These are phyloP conservation scores for Taphrina communis DNA, from an alignment of 1,139 yeast genomes.

Conservation along the genomic window DNA sequence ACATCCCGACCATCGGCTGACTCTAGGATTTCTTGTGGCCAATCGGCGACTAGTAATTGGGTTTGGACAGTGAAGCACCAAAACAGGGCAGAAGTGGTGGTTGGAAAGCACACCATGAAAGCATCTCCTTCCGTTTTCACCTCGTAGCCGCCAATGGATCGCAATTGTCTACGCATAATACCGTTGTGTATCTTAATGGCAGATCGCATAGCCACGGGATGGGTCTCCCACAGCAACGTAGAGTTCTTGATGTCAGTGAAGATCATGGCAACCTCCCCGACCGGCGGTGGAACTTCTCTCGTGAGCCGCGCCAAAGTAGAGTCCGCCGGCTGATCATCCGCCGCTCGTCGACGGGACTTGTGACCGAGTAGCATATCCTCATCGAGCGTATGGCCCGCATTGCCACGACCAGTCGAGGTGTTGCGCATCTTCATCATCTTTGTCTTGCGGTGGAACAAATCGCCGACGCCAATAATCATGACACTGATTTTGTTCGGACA, in stretches of 20 bases:
- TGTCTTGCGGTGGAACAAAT: conserved; percentile 49
- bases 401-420: conserved; percentile 31
- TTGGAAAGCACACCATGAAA: conserved; percentile 96
- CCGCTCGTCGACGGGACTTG: conserved; percentile 38
- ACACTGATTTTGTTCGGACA: conserved; percentile 83
- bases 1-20: conserved; percentile 85
- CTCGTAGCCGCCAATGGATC: conserved; percentile 95
- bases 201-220: conserved; percentile 92
- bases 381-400: conserved; percentile 30
- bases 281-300: conserved; percentile 87
- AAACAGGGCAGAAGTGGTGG: conserved; percentile 83
- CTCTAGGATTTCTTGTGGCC: conserved; percentile 93
- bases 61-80: conserved; percentile 96
- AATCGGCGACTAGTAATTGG: conserved; percentile 79
- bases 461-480: conserved; percentile 72
- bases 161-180: conserved; percentile 89
- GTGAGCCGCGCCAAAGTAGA: conserved; percentile 42
- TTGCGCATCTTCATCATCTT: conserved; percentile 50
- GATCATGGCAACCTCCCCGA: conserved; percentile 91
- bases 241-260: conserved; percentile 97
- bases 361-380: conserved; percentile 30
- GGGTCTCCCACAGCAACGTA: conserved; percentile 89
- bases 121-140: conserved; percentile 99
- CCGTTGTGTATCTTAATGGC: conserved; percentile 94
- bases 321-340: conserved; percentile 41